A percentile compares a stretch with the other conserved stretches of the same genome.
Evolutionary conservation across 2,329 filamentous ascomycete species (phyloP).

Genomic region (Fusarium setosum): DNA sequence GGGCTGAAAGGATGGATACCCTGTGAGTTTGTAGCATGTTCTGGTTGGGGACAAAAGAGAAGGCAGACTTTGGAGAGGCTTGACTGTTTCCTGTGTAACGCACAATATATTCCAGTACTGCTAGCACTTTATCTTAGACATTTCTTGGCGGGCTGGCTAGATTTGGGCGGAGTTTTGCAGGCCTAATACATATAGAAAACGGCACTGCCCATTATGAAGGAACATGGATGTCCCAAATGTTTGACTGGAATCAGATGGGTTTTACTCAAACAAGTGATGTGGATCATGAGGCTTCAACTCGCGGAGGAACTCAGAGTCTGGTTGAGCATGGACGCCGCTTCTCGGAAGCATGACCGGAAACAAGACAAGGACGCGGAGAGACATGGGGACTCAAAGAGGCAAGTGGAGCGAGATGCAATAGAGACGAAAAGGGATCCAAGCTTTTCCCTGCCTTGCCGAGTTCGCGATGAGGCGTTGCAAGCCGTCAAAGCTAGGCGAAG

Average conservation of each 20-base stretch:
- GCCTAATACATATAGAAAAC: not conserved
- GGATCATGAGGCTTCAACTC: not conserved
- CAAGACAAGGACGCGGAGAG: constrained; percentile 14
- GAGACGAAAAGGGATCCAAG: constrained; percentile 9
- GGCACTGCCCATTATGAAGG: not conserved
- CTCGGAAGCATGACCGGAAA: not conserved
- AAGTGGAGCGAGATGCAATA: constrained; percentile 14
- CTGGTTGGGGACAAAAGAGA: constrained; percentile 3
- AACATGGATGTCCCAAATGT: not conserved
- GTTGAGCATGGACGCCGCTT: not conserved
- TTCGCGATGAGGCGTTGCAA: constrained; percentile 19
- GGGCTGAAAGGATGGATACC: constrained; percentile 36
- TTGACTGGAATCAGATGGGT: not conserved
- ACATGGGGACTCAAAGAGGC: constrained; percentile 17
- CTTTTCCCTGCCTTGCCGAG: too few relatives aligned
- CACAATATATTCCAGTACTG: not conserved
- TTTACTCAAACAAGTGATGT: not conserved
- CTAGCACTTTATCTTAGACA: constrained; percentile 1
- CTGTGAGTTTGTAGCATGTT: constrained; percentile 21
- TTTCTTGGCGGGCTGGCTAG: not conserved
- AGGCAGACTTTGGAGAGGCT: not conserved
- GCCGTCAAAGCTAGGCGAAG: constrained; percentile 13
- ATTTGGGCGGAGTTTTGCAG: not conserved
- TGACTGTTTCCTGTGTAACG: not conserved
- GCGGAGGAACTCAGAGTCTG: not conserved